phyloP scores from a whole-genome alignment of 2,329 filamentous ascomycete species.

The Basipetospora chlamydospora region DNA sequence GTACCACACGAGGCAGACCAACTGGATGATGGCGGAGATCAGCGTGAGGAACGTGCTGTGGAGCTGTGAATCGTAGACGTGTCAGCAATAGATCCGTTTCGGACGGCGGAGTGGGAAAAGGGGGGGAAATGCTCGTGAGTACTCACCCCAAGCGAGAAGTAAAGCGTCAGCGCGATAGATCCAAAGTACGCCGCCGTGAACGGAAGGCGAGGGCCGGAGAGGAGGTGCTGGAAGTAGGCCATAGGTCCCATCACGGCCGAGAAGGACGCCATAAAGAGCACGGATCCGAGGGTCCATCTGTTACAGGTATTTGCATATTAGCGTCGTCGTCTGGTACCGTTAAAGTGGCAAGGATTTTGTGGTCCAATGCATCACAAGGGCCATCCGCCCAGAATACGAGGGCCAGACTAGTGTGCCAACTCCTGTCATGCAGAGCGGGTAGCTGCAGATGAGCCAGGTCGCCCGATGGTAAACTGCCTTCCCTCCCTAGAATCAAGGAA shows the following conservation, averaged over 20 bases:
- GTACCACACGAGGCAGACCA: slow-evolving; percentile 80
- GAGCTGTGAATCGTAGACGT: slow-evolving; percentile 42
- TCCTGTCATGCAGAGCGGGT: slow-evolving; percentile 19
- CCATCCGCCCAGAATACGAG: no score
- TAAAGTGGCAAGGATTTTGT: neutral
- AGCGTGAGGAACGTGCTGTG: slow-evolving; percentile 75
- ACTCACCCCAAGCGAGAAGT: slow-evolving; percentile 85
- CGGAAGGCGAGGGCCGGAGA: slow-evolving; percentile 71
- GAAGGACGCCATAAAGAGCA: slow-evolving; percentile 84
- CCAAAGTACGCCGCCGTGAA: slow-evolving; percentile 94
- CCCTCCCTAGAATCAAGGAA: no score
- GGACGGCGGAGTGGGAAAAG: neutral
- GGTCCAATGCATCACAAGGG: slow-evolving; percentile 2
- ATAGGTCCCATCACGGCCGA: slow-evolving; percentile 86
- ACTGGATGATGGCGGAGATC: slow-evolving; percentile 67
- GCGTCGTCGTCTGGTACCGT: slow-evolving; percentile 1
- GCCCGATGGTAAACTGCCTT: no score
- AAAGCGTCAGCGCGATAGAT: slow-evolving; percentile 76
- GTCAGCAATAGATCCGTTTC: slow-evolving; percentile 9
- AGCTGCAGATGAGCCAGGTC: slow-evolving; percentile 21
- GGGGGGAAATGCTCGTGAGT: neutral
- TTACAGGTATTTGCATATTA: slow-evolving; percentile 4
- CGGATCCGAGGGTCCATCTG: slow-evolving; percentile 90
- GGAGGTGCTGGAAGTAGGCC: slow-evolving; percentile 68
- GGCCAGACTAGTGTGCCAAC: slow-evolving; percentile 8